Percentiles rank a stretch among this genome's conserved stretches.
phyloP scores from a whole-genome alignment of 2,329 filamentous ascomycete genomes.

The Cladosporium oxysporum region DNA sequence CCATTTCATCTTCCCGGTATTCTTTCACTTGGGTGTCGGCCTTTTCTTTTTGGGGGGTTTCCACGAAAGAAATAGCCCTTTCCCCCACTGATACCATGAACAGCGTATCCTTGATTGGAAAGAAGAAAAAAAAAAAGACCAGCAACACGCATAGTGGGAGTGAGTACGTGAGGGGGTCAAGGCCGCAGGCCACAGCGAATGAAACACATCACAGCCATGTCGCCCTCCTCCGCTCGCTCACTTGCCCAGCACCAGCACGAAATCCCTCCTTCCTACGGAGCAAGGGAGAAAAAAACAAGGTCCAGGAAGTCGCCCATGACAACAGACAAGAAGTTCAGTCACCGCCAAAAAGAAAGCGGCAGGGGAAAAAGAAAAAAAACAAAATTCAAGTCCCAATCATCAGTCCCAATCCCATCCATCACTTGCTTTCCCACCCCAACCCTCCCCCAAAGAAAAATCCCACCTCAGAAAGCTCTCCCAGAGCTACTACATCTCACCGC shows the following conservation, averaged over 20 bases:
- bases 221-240: not conserved
- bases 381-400: not conserved
- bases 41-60: not conserved
- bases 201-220: not conserved
- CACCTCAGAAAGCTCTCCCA: no score
- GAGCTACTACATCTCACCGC: constrained; percentile 98
- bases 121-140: no score
- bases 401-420: no score
- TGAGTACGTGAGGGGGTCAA: not conserved
- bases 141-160: not conserved
- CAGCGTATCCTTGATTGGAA: no score
- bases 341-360: no score
- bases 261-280: not conserved
- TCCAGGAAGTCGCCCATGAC: not conserved
- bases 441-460: no score
- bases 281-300: no score
- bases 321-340: not conserved
- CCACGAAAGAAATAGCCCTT: no score
- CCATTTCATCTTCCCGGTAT: not conserved
- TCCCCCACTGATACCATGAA: no score
- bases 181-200: not conserved
- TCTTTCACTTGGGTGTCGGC: not conserved
- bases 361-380: not conserved
- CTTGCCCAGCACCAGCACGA: not conserved
- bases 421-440: no score